phyloP scores from a whole-genome alignment of 176 grass and related monocot species.

The Echinochloa phyllopogon region DNA sequence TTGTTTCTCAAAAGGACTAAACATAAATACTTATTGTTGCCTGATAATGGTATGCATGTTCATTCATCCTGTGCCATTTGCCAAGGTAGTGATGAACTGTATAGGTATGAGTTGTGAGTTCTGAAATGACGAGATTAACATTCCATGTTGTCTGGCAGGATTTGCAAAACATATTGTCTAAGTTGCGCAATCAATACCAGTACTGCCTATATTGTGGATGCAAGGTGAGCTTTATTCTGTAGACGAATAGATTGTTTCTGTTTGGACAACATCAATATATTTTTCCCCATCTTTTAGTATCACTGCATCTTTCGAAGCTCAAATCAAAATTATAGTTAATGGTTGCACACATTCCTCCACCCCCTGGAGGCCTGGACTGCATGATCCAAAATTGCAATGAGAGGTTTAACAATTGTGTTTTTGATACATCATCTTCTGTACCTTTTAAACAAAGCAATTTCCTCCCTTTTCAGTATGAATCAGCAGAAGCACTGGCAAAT shows the following conservation, averaged over 20 bases:
- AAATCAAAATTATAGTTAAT: constrained; percentile 5
- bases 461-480: constrained; percentile 76
- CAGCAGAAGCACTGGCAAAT: constrained; percentile 59
- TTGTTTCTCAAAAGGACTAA: background rate
- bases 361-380: background rate
- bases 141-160: constrained; percentile 47
- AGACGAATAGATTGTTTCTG: background rate
- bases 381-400: background rate
- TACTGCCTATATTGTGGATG: constrained; percentile 92
- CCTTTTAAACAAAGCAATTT: background rate
- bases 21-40: background rate
- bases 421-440: background rate
- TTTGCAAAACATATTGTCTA: constrained; percentile 73
- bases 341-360: background rate
- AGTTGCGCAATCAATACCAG: constrained; percentile 64
- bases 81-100: background rate
- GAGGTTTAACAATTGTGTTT: background rate
- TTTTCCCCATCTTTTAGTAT: background rate
- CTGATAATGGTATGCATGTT: background rate
- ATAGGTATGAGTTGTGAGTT: background rate
- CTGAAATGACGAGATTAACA: constrained; percentile 19
- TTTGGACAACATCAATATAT: background rate
- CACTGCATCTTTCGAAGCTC: background rate
- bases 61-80: background rate
- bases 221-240: constrained; percentile 57